Evolutionary conservation across 2,329 filamentous ascomycete genomes (phyloP).

Genomic region (Samsoniella hepiali): DNA sequence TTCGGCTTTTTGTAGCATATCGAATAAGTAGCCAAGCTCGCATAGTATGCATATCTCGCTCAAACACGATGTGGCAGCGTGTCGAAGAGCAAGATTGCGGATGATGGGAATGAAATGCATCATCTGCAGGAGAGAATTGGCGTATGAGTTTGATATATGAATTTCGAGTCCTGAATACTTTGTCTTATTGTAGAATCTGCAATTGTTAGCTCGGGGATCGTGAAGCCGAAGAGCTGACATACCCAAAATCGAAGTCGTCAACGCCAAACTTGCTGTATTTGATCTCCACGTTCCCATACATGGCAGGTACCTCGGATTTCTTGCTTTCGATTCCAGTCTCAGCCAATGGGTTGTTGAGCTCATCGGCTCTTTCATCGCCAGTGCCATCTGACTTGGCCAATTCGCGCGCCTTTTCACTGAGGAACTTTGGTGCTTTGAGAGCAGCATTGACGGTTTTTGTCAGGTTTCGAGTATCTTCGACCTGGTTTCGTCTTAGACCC

Average conservation of each 20-base stretch:
- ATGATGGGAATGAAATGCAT: constrained; percentile 87
- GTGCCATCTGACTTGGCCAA: constrained; percentile 45
- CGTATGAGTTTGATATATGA: constrained; percentile 95
- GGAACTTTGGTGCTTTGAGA: constrained; percentile 78
- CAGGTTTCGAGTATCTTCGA: constrained; percentile 68
- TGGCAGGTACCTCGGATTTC: constrained; percentile 77
- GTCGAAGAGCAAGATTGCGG: constrained; percentile 82
- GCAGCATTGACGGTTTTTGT: constrained; percentile 58
- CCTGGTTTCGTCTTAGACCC: constrained; percentile 74
- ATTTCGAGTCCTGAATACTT: constrained; percentile 89
- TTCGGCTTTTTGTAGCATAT: constrained; percentile 95
- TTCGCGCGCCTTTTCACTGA: constrained; percentile 88
- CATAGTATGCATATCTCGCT: constrained; percentile 84
- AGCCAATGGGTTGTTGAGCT: constrained; percentile 63
- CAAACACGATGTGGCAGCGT: constrained; percentile 81
- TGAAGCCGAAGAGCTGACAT: constrained; percentile 32
- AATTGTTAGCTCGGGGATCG: constrained; percentile 21
- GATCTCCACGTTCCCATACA: constrained; percentile 94
- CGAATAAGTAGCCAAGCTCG: constrained; percentile 91
- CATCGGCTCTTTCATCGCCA: constrained; percentile 47
- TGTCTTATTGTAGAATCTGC: constrained; percentile 90
- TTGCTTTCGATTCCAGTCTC: constrained; percentile 69
- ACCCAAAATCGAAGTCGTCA: constrained; percentile 98
- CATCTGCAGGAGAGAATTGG: constrained; percentile 86
- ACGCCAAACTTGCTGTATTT: constrained; percentile 99